Evolutionary conservation across 441 rosid genomes (phyloP).

Genomic region (Populus tomentosa): DNA sequence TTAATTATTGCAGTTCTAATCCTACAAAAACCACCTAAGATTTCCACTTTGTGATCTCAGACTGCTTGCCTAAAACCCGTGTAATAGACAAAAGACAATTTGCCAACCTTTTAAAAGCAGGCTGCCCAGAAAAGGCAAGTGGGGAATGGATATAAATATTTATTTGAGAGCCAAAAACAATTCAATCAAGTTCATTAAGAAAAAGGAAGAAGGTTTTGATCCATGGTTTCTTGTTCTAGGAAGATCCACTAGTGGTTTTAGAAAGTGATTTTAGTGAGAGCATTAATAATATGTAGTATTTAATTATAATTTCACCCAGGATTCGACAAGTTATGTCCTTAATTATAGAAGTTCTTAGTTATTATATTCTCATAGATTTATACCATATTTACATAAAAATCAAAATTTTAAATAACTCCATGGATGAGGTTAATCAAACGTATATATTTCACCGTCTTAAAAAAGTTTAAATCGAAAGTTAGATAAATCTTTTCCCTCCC

Average conservation of each 20-base stretch:
- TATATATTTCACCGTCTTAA: background rate
- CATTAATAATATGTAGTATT: background rate
- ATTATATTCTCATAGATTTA: too few relatives aligned
- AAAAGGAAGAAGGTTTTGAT: background rate
- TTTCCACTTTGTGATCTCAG: slow-evolving; percentile 31
- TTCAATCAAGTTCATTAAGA: slow-evolving; percentile 5
- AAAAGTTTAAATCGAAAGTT: too few relatives aligned
- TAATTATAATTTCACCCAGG: background rate
- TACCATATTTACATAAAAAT: background rate
- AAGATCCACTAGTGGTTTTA: background rate
- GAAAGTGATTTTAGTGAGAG: background rate
- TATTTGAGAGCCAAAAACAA: slow-evolving; percentile 6
- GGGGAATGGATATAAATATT: slow-evolving; percentile 15
- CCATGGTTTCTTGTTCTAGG: background rate
- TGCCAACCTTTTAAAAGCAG: slow-evolving; percentile 29
- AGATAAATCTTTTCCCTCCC: too few relatives aligned
- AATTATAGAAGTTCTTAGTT: background rate
- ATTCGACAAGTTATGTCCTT: too few relatives aligned
- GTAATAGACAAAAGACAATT: slow-evolving; percentile 23
- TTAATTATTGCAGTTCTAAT: slow-evolving; percentile 4
- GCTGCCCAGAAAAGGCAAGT: slow-evolving; percentile 20
- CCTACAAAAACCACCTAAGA: slow-evolving; percentile 33
- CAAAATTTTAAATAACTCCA: background rate
- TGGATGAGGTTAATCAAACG: background rate
- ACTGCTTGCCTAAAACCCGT: background rate